Percentiles rank a stretch among this genome's conserved stretches.
Evolutionary conservation across 805 yeast species (phyloP).

Genomic region (Teunomyces panamensis): DNA sequence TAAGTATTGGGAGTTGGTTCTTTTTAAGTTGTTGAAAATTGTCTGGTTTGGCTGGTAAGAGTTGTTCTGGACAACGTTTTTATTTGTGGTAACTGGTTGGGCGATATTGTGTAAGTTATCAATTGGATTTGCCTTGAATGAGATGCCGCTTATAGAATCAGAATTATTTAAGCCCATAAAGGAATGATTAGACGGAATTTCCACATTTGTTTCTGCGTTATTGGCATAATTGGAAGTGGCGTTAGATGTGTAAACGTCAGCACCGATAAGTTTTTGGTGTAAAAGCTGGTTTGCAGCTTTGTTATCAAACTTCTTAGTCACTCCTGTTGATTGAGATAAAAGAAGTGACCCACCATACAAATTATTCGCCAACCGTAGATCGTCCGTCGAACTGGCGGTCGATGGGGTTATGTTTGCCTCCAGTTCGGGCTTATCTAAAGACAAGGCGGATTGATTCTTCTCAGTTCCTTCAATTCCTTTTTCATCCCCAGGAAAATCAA

Average conservation of each 20-base stretch:
- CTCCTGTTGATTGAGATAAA: constrained; percentile 43
- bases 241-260: constrained; percentile 6
- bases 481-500: neutral
- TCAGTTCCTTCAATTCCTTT: neutral
- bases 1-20: constrained; percentile 36
- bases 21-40: constrained; percentile 39
- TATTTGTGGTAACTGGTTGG: constrained; percentile 31
- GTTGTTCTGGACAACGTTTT: constrained; percentile 30
- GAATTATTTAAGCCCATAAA: constrained; percentile 9
- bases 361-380: constrained; percentile 20
- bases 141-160: constrained; percentile 28
- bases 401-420: constrained; percentile 7
- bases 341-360: constrained; percentile 42
- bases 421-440: constrained; percentile 1
- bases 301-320: constrained; percentile 32
- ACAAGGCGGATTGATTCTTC: constrained; percentile 1
- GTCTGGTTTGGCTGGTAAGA: constrained; percentile 44
- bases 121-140: constrained; percentile 30
- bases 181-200: constrained; percentile 7
- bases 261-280: constrained; percentile 8
- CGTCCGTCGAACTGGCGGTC: constrained; percentile 25
- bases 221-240: constrained; percentile 1
- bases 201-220: constrained; percentile 1
- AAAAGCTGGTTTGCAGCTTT: constrained; percentile 5
- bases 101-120: constrained; percentile 18